phyloP scores from a whole-genome alignment of 352 stramenopile genomes.

The Pythium rishiriense region DNA sequence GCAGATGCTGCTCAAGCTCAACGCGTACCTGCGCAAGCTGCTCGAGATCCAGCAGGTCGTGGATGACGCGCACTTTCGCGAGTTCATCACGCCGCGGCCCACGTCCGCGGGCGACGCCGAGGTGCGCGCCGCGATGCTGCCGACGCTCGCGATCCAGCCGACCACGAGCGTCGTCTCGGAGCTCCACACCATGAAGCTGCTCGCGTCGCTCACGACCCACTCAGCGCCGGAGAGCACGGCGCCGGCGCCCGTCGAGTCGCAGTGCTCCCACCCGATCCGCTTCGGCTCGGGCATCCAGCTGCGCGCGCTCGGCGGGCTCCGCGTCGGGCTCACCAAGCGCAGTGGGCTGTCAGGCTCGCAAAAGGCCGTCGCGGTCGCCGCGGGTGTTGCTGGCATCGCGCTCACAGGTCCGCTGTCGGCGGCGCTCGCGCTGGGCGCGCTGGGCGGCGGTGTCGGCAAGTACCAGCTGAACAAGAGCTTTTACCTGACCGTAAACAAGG shows the following conservation, averaged over 20 bases:
- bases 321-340: slow-evolving; percentile 50
- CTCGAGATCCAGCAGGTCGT: slow-evolving; percentile 57
- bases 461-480: slow-evolving; percentile 70
- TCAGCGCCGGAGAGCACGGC: background rate
- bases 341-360: slow-evolving; percentile 54
- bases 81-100: slow-evolving; percentile 48
- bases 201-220: slow-evolving; percentile 7
- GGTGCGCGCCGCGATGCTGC: slow-evolving; percentile 12
- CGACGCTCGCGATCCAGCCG: slow-evolving; percentile 15
- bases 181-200: slow-evolving; percentile 19
- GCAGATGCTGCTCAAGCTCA: slow-evolving; percentile 50
- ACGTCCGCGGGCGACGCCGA: slow-evolving; percentile 32
- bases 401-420: slow-evolving; percentile 55
- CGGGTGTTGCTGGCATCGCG: slow-evolving; percentile 51
- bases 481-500: slow-evolving; percentile 50
- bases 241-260: slow-evolving; percentile 28
- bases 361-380: slow-evolving; percentile 52
- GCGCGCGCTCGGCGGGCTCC: slow-evolving; percentile 48
- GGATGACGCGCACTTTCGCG: slow-evolving; percentile 38
- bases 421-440: slow-evolving; percentile 48
- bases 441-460: slow-evolving; percentile 58
- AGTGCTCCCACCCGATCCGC: slow-evolving; percentile 34
- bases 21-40: slow-evolving; percentile 61
- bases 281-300: slow-evolving; percentile 52
- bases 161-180: slow-evolving; percentile 13